phyloP scores from a whole-genome alignment of 805 yeast species.

The Ogataea philodendri region DNA sequence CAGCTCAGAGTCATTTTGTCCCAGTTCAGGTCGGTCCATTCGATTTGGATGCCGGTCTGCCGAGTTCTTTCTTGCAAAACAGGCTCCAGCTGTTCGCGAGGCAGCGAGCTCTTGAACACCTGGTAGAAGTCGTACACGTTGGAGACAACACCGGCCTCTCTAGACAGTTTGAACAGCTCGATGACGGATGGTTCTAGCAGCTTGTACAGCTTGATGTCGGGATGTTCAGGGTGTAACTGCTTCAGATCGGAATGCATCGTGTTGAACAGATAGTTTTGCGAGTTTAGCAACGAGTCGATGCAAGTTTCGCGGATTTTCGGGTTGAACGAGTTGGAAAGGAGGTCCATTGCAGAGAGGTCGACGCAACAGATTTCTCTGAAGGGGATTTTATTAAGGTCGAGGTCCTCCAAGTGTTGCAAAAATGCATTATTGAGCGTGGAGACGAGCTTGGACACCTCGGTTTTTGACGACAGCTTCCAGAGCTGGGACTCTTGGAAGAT shows the following conservation, averaged over 20 bases:
- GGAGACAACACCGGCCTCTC: constrained; percentile 70
- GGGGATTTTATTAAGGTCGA: constrained; percentile 28
- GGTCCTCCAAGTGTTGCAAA: constrained; percentile 21
- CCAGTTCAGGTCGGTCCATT: constrained; percentile 48
- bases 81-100: constrained; percentile 18
- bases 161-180: constrained; percentile 62
- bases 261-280: constrained; percentile 32
- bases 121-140: constrained; percentile 36
- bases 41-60: background rate
- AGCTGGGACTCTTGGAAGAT: constrained; percentile 16
- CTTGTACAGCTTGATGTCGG: constrained; percentile 32
- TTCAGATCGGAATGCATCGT: constrained; percentile 24
- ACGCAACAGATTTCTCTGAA: constrained; percentile 45
- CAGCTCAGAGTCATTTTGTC: constrained; percentile 62
- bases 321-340: constrained; percentile 38
- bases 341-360: constrained; percentile 21
- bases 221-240: constrained; percentile 6
- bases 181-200: constrained; percentile 49
- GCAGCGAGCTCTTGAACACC: constrained; percentile 36
- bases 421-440: constrained; percentile 19
- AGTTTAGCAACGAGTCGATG: constrained; percentile 42
- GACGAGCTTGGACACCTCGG: constrained; percentile 15
- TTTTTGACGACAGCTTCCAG: constrained; percentile 4
- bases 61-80: constrained; percentile 14
- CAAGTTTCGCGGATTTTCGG: constrained; percentile 44